phyloP scores from a whole-genome alignment of 2,329 filamentous ascomycete genomes.

The Allantophomopsis lycopodina region DNA sequence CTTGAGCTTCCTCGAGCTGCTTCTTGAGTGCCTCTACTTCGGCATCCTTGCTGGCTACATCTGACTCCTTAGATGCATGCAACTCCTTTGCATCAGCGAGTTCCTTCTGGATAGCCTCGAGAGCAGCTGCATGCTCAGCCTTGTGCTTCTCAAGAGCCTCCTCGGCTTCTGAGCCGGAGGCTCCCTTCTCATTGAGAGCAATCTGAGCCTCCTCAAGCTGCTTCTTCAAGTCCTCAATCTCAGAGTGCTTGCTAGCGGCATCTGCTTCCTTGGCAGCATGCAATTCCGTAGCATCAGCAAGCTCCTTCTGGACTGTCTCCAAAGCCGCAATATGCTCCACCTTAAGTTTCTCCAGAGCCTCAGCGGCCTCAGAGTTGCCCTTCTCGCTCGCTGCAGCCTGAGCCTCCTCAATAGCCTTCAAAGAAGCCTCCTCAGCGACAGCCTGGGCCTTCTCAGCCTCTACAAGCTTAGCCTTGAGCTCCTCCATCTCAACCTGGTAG shows the following conservation, averaged over 20 bases:
- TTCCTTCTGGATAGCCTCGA: constrained; percentile 20
- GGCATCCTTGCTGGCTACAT: constrained; percentile 16
- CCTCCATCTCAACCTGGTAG: constrained; percentile 30
- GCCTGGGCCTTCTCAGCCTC: constrained; percentile 11
- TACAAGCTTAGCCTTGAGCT: constrained; percentile 22
- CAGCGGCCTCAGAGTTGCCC: constrained; percentile 22
- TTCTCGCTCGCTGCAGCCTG: constrained; percentile 12
- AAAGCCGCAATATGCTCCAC: constrained; percentile 20
- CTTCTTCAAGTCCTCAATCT: constrained; percentile 15
- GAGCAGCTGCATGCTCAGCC: constrained; percentile 19
- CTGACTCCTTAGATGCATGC: constrained; percentile 5
- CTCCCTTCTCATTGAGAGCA: constrained; percentile 10
- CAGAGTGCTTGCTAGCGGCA: constrained; percentile 19
- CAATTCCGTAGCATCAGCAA: constrained; percentile 33
- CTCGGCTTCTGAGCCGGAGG: constrained; percentile 24
- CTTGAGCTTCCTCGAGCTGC: constrained; percentile 30
- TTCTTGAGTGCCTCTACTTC: constrained; percentile 13
- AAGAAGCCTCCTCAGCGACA: constrained; percentile 12
- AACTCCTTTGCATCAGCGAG: constrained; percentile 29
- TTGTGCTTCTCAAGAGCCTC: constrained; percentile 32
- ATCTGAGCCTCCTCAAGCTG: constrained; percentile 25
- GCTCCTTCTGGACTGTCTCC: constrained; percentile 20
- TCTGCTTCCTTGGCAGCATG: constrained; percentile 18
- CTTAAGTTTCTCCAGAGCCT: constrained; percentile 35
- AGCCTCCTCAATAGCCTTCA: constrained; percentile 16